These are phyloP conservation scores for Nannochloropsis salina DNA, from an alignment of 108 stramenopile genomes.

Conservation along the genomic window DNA sequence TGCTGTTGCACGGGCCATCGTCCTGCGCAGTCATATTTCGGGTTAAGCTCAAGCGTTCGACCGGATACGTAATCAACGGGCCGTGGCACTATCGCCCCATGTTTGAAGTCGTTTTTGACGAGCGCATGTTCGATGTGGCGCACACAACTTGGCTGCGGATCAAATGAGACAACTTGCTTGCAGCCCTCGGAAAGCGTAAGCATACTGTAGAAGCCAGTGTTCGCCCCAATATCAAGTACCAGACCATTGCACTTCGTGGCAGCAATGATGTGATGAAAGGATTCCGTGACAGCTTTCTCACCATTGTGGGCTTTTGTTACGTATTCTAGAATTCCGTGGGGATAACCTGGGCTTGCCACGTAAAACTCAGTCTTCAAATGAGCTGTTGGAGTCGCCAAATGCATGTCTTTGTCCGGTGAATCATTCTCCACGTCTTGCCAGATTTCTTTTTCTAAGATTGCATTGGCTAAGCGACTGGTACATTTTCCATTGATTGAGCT, in stretches of 20 bases:
- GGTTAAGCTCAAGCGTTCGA: background rate
- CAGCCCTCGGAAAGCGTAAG: background rate
- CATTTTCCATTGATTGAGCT: background rate
- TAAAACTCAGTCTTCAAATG: background rate
- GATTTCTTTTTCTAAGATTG: background rate
- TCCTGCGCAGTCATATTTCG: background rate
- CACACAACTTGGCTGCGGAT: background rate
- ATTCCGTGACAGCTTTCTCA: background rate
- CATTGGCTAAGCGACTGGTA: background rate
- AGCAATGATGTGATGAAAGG: background rate
- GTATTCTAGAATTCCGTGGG: background rate
- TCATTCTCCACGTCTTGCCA: background rate
- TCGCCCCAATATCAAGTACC: background rate
- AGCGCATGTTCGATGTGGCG: background rate
- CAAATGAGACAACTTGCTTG: background rate
- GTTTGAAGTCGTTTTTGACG: background rate
- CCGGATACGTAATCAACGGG: background rate
- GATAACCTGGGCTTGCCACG: background rate
- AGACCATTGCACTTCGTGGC: background rate
- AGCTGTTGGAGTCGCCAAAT: background rate
- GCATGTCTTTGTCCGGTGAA: background rate
- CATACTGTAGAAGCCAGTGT: background rate
- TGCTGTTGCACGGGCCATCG: background rate
- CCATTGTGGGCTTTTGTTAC: background rate
- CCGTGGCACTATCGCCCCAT: background rate